These are phyloP conservation scores for Amyloporia xantha DNA, from an alignment of 768 basidiomycete genomes.

Conservation along the genomic window DNA sequence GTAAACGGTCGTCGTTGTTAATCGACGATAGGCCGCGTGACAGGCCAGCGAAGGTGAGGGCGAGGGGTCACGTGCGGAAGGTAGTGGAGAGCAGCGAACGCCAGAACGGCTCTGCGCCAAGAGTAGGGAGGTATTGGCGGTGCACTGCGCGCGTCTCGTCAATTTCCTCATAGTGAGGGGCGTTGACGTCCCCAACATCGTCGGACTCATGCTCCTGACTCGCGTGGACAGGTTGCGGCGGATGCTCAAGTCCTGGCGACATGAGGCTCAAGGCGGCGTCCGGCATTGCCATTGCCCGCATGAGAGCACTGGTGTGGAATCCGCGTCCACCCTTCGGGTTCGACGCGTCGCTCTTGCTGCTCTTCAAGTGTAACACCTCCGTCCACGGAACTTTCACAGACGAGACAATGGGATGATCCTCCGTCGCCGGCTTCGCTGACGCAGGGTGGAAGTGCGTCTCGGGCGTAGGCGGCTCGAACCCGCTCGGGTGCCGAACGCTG, in stretches of 20 bases:
- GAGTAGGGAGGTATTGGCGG: constrained; percentile 23
- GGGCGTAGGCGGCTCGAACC: constrained; percentile 23
- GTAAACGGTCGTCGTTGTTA: too few species aligned
- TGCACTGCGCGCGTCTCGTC: constrained; percentile 14
- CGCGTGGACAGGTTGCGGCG: background rate
- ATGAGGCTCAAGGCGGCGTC: background rate
- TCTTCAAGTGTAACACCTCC: constrained; percentile 7
- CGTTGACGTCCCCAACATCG: constrained; percentile 7
- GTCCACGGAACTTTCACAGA: constrained; percentile 13
- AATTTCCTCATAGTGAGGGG: background rate
- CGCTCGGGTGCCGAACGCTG: constrained; percentile 15
- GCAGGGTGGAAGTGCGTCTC: constrained; percentile 20
- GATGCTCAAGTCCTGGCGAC: background rate
- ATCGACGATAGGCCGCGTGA: constrained; percentile 21
- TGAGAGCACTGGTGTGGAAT: constrained; percentile 18
- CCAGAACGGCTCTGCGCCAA: constrained; percentile 30
- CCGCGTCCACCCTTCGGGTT: constrained; percentile 8
- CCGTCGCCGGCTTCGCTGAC: constrained; percentile 12
- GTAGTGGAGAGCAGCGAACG: constrained; percentile 35
- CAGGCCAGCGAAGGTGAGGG: constrained; percentile 28
- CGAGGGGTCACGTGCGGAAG: constrained; percentile 36
- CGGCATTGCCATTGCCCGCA: constrained; percentile 7
- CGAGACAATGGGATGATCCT: background rate
- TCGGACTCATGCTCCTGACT: constrained; percentile 3
- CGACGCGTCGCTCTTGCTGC: background rate